phyloP scores from a whole-genome alignment of 345 rosid species.

The Raphanus sativus region DNA sequence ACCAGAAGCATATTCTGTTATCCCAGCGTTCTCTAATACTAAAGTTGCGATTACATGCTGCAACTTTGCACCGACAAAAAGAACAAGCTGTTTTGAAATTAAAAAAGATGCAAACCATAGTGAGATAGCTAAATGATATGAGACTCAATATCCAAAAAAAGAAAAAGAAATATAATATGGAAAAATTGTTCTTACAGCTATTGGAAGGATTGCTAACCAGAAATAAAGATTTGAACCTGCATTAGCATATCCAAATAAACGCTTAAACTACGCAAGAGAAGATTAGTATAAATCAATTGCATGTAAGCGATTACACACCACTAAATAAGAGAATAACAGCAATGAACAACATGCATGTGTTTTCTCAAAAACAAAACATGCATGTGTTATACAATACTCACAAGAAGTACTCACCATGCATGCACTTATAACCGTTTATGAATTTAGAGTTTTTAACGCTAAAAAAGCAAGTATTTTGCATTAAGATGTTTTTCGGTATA shows the following conservation, averaged over 20 bases:
- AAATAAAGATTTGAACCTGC: conserved; percentile 91
- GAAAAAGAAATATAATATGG: neutral
- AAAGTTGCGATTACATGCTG: conserved; percentile 90
- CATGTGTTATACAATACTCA: neutral
- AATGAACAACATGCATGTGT: neutral
- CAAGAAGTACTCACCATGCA: neutral
- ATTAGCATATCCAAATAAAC: conserved; percentile 9
- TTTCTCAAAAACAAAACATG: neutral
- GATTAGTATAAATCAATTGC: neutral
- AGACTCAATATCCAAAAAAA: neutral
- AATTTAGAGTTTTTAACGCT: neutral
- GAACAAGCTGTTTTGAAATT: conserved; percentile 42
- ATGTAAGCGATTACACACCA: neutral
- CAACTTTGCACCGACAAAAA: conserved; percentile 76
- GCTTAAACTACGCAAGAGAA: conserved; percentile 6
- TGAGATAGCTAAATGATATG: neutral
- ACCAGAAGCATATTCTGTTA: conserved; percentile 51
- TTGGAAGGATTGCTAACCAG: conserved; percentile 89
- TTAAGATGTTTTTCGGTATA: too few species aligned
- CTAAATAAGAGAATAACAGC: neutral
- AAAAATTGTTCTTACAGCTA: conserved; percentile 52
- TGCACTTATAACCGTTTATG: neutral
- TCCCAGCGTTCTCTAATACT: conserved; percentile 68
- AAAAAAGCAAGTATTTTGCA: neutral
- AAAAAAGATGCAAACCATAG: neutral